Evolutionary conservation across 1,139 yeast species (phyloP).

Genomic region (Groenewaldozyma auringiensis): DNA sequence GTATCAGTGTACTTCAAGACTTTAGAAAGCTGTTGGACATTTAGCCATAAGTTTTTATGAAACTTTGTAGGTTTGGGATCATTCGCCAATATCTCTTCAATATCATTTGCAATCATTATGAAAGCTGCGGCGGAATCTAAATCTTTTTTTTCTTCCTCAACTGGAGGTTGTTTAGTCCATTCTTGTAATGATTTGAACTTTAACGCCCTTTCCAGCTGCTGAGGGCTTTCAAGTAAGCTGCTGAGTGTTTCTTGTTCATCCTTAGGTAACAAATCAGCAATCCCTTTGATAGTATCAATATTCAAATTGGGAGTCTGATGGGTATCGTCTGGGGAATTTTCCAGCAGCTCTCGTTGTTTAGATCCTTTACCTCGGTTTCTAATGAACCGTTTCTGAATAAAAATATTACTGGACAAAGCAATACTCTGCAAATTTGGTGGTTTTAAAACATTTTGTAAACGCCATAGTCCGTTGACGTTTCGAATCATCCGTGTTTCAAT

Average conservation of each 20-base stretch:
- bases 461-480: no score
- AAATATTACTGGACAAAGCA: no score
- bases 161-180: constrained; percentile 1
- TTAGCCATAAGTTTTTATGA: constrained; percentile 8
- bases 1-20: constrained; percentile 11
- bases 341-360: no score
- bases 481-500: no score
- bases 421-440: no score
- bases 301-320: not conserved
- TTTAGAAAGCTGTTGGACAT: constrained; percentile 9
- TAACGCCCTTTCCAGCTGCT: not conserved
- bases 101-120: constrained; percentile 1
- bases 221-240: not conserved
- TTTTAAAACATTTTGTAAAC: no score
- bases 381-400: no score
- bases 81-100: not conserved
- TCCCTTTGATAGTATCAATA: not conserved
- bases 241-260: not conserved
- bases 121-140: not conserved
- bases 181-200: not conserved
- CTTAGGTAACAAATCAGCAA: not conserved
- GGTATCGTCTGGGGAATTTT: no score
- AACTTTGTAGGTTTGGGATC: constrained; percentile 7
- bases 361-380: no score
- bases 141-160: not conserved